Base-by-base conservation (phyloP, 106 monocot species). In the Cymbidium sinense region DNA sequence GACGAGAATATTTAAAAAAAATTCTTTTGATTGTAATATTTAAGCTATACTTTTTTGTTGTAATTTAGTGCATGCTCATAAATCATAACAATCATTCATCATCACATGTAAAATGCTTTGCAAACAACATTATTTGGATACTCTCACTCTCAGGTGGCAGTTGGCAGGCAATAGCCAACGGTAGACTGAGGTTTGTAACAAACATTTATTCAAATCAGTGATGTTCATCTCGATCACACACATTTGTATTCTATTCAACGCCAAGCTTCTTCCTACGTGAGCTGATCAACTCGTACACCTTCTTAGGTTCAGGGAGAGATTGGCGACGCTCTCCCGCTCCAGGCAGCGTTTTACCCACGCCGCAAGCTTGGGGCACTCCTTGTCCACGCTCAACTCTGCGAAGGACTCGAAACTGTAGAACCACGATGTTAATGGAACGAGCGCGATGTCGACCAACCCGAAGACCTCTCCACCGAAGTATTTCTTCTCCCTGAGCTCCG, bases 301-400 rank as follows among this genome's bases (percentile, higher is more conserved):
- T 76, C 1, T n/a, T 44, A 0, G 79, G 69, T 1, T 43, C 47
- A 7, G 79, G 79, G 30, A 83, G 75, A 31, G 74, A 67, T 2
- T 74, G 34, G 79, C 79, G 19, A 83, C 79, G 12, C 69, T 75
- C 27, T 79, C 75, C 51, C 51, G 50, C 67, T 75, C 70, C 54
- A 47, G 10, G 75, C 83, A 83, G 35, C 75, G 47, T 41, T 54
- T 69, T 47, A 64, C 75, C 83, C 83, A 83, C 15, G 79, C 83
- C 5, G 25, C 36, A 34, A 79, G 29, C 21, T 50, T 79, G 52
- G 83, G 79, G 79, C 67, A 83, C 51, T 69, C 69, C 2, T 79
- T 67, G 15, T 75, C 83, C 28, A 83, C 27, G 52, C 41, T 79
- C 50, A 83, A 79, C 19, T 43, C 64, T 0, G 74, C 83, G 25